Base-by-base conservation (phyloP, 164 flowering plant species). In the Stephania cephalantha region DNA sequence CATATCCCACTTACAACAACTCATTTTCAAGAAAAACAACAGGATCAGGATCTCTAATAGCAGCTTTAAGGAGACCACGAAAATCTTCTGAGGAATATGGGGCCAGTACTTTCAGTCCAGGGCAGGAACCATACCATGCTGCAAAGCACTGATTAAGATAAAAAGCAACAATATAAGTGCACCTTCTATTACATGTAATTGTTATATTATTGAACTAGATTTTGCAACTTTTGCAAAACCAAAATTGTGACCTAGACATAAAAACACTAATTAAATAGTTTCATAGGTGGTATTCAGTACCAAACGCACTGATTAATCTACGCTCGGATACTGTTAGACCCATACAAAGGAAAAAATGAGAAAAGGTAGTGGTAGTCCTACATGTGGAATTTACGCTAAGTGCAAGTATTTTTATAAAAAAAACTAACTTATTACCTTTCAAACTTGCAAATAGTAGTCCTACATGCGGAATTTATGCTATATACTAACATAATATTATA, bases 1-100 rank as follows among this genome's bases (percentile, higher is more conserved):
- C n/a, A n/a, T n/a, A n/a, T 74, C 67, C 52, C 42, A 85, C 99
- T 84, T 78, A 93, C 99, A 95, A 72, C 79, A 93, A 81, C 85
- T 96, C 99, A 78, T 94, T 96, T 84, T 96, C 98, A 79, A 94
- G 97, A 81, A 94, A 93, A 73, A 93, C 92, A 80, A 91, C 95
- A 76, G 98, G 93, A 79, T 91, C 96, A 53, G 91, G 91, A 69
- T 93, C 95, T 72, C 93, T 87, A 7, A 91, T 91, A 35, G 93
- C 95, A 74, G 95, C 92, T 85, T 91, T 92, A 25, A 92, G 81
- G 61, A 91, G 85, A 20, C 97, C 95, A 73, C 97, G 90, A n/a
- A 94, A 90, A 88, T 95, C 97, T 77, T 90, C 98, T 42, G 97
- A 84, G 53, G 98, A 90, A 81, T 91, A 93, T 18, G 97, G 98